These are phyloP conservation scores for Trypanosoma caninum DNA, from an alignment of 208 protist genomes.

Conservation along the genomic window DNA sequence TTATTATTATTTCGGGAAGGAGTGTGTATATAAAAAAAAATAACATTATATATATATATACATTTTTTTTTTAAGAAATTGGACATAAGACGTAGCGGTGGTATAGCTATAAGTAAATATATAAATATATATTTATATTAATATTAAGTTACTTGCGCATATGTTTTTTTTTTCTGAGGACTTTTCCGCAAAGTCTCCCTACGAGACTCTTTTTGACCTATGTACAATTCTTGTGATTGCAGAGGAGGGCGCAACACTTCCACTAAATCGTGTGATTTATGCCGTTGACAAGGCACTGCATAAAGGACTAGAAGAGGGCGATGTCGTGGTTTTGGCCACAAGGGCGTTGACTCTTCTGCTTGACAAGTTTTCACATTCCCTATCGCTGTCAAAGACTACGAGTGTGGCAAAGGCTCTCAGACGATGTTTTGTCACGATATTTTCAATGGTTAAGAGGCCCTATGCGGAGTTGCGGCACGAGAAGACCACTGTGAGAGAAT, in stretches of 20 bases:
- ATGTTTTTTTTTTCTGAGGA: slow-evolving; percentile 14
- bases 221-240: slow-evolving; percentile 49
- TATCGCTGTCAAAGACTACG: slow-evolving; percentile 9
- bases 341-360: slow-evolving; percentile 64
- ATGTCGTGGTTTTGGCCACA: slow-evolving; percentile 66
- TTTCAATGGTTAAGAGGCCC: slow-evolving; percentile 25
- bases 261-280: slow-evolving; percentile 26
- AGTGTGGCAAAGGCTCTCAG: slow-evolving; percentile 10
- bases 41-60: no score
- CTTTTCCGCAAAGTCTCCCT: slow-evolving; percentile 17
- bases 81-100: no score
- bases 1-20: no score
- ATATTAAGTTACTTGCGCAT: no score
- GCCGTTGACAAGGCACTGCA: slow-evolving; percentile 29
- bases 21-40: no score
- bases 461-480: slow-evolving; percentile 28
- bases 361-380: slow-evolving; percentile 47
- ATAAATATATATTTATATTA: no score
- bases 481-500: slow-evolving; percentile 46
- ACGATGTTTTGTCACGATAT: slow-evolving; percentile 14
- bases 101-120: no score
- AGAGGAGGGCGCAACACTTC: slow-evolving; percentile 26
- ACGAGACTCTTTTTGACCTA: slow-evolving; percentile 40
- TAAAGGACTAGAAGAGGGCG: slow-evolving; percentile 35
- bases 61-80: no score